Percentiles rank a stretch among this genome's conserved stretches.
Evolutionary conservation across 331 rosid genomes (phyloP).

Genomic region (Pyrus hybrid): DNA sequence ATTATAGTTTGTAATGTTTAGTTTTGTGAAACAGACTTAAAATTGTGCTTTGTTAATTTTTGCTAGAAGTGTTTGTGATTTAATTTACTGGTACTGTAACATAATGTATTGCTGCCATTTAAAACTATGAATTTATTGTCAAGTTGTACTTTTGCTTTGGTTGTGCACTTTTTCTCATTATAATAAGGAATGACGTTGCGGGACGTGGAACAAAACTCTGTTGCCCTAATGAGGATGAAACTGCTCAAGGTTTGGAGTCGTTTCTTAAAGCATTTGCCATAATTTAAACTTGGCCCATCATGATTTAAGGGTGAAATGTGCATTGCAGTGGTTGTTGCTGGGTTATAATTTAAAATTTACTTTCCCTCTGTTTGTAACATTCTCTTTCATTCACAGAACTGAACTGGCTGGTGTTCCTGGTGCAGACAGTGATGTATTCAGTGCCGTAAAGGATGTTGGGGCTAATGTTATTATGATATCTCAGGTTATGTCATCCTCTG

Average conservation of each 20-base stretch:
- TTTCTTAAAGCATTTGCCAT: constrained; percentile 94
- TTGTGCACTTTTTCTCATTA: constrained; percentile 33
- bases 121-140: too few species aligned
- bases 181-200: constrained; percentile 88
- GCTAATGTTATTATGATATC: constrained; percentile 98
- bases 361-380: background rate
- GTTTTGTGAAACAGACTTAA: too few species aligned
- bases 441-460: too few species aligned
- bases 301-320: constrained; percentile 87
- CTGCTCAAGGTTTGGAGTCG: constrained; percentile 40
- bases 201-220: constrained; percentile 88
- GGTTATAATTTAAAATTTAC: background rate
- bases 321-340: constrained; percentile 5
- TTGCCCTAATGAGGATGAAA: constrained; percentile 45
- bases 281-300: constrained; percentile 90
- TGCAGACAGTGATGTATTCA: constrained; percentile 81
- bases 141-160: too few species aligned
- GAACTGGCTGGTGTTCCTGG: constrained; percentile 99
- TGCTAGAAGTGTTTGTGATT: too few species aligned
- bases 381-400: constrained; percentile 21
- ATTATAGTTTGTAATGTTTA: too few species aligned
- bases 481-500: constrained; percentile 51
- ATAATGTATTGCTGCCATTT: too few species aligned
- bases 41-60: too few species aligned
- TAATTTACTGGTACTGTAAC: too few species aligned